Conservation (phyloP, 345 rosid genomes). For the Brassica nigra region DNA sequence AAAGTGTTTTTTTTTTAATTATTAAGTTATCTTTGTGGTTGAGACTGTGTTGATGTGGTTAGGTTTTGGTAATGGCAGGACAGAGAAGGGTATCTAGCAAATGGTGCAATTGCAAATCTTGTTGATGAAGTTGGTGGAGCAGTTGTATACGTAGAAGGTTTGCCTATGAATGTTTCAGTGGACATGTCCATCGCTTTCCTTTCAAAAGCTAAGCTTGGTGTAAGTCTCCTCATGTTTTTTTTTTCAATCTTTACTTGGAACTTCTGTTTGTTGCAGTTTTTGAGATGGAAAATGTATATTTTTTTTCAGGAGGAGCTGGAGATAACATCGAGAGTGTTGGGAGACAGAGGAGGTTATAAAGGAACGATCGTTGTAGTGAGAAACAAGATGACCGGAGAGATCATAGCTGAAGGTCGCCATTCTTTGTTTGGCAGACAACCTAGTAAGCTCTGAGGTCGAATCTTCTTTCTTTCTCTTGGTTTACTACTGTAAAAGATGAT, state of each 20-base stretch:
- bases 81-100: slow-evolving; percentile 66
- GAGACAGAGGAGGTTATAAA: slow-evolving; percentile 65
- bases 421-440: slow-evolving; percentile 64
- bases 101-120: slow-evolving; percentile 81
- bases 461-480: not conserved
- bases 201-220: slow-evolving; percentile 62
- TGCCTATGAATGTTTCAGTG: slow-evolving; percentile 75
- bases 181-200: slow-evolving; percentile 86
- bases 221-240: slow-evolving; percentile 34
- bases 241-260: not conserved
- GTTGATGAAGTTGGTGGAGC: slow-evolving; percentile 88
- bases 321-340: slow-evolving; percentile 70
- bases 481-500: not conserved
- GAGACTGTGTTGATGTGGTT: not conserved
- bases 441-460: slow-evolving; percentile 60
- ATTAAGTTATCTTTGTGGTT: not conserved
- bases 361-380: slow-evolving; percentile 70
- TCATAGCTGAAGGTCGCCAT: slow-evolving; percentile 94
- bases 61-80: slow-evolving; percentile 52
- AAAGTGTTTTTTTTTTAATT: no score
- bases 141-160: slow-evolving; percentile 58
- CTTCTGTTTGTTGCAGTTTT: not conserved
- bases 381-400: slow-evolving; percentile 74
- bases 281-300: not conserved
- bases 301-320: slow-evolving; percentile 75